Evolutionary conservation across 2,329 filamentous ascomycete genomes (phyloP), one percentile per base, ranked within the genome.

Genomic region (Trichoderma atroviride): DNA sequence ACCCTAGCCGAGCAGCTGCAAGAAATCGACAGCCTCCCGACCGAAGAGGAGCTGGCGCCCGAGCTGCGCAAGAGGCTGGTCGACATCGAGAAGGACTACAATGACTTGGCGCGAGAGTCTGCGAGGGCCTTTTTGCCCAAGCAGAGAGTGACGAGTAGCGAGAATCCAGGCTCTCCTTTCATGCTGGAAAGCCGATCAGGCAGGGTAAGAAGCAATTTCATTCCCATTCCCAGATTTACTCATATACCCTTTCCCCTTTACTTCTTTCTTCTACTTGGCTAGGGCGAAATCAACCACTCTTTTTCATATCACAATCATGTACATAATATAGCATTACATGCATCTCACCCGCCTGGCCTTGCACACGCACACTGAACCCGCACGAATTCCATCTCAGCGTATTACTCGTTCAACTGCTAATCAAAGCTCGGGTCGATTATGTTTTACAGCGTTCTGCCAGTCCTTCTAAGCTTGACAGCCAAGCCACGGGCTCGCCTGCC

Each of bases 81-180:
- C 16, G 94, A 97, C 72, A 89, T 99, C 70, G 96, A 99, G 79
- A 92, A 89, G 79, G 96, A 99, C 76, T 98, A 96, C 82, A 95
- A 97, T 78, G 94, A 97, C 77, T 90, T 98, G 58, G 94, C 94
- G 14, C 87, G 91, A 72, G 95, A 98, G 78, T 96, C 92, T 59
- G 93, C 95, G 55, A 88, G 95, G 73, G 94, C 93, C 2, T 95
- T 97, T 78, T 82, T 98, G 70, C 92, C 89, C 40, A 96, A 96
- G 74, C 94, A 94, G 79, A 88, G 93, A 75, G 88, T 93, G 27
- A 88, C 91, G 22, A 94, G 91, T 78, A 88, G 86, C 71, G 91
- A 93, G 76, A 81, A 82, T 55, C 69, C 78, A 60, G 83, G 81
- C 57, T 88, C 86, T 10, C 86, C 86, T 14, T 87, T 83, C 73